These are phyloP conservation scores for Inga oerstediana DNA, from an alignment of 306 rosid species.

Conservation along the genomic window DNA sequence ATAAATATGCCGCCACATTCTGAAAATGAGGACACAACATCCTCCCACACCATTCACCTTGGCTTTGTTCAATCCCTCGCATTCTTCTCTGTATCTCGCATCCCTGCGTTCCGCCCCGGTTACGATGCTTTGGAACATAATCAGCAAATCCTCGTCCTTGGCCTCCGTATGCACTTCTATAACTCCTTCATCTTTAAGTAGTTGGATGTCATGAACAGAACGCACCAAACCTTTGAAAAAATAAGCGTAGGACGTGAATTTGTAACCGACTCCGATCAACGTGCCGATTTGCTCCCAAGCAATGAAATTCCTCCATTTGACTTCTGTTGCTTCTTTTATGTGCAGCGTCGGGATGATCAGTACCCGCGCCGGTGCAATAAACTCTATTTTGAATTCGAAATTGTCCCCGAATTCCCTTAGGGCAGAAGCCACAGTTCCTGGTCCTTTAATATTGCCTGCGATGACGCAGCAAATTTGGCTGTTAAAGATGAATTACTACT, in stretches of 20 bases:
- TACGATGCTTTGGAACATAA: background rate
- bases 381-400: no score
- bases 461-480: no score
- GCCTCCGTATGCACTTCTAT: background rate
- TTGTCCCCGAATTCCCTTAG: no score
- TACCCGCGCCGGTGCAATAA: no score
- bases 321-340: no score
- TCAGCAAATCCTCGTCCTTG: background rate
- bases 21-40: no score
- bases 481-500: no score
- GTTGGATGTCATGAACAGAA: background rate
- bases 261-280: background rate
- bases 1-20: background rate
- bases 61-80: background rate
- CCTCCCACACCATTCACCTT: no score
- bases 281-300: constrained; percentile 8
- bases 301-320: constrained; percentile 33
- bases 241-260: background rate
- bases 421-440: background rate
- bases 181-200: background rate
- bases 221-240: constrained; percentile 9
- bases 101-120: background rate
- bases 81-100: background rate
- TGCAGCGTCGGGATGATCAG: no score
- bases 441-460: no score